A percentile compares a stretch with the other conserved stretches of the same genome.
These are phyloP conservation scores for Filobasidium uniguttulatum DNA, from an alignment of 1,284 basidiomycete genomes.

Conservation along the genomic window DNA sequence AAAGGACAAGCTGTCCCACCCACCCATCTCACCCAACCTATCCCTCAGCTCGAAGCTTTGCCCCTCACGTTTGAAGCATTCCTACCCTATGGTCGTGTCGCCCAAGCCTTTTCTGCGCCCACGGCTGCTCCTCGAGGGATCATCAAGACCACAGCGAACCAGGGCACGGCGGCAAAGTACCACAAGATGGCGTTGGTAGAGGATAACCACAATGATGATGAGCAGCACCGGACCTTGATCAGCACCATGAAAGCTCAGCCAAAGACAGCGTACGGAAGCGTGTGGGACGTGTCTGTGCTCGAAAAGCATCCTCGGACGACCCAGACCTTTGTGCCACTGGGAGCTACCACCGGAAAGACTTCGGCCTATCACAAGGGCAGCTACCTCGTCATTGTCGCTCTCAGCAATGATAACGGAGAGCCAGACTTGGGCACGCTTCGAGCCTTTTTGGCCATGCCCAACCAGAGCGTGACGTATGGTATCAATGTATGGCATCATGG, in stretches of 20 bases:
- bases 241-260: constrained; percentile 57
- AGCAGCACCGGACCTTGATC: constrained; percentile 43
- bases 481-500: constrained; percentile 60
- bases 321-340: constrained; percentile 67
- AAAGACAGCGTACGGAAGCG: constrained; percentile 40
- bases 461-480: constrained; percentile 72
- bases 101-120: constrained; percentile 50
- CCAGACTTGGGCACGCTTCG: constrained; percentile 60
- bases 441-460: constrained; percentile 62
- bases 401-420: constrained; percentile 54
- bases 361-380: constrained; percentile 37
- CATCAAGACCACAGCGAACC: constrained; percentile 64
- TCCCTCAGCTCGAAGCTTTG: constrained; percentile 40
- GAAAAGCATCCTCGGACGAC: constrained; percentile 45
- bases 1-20: constrained; percentile 17
- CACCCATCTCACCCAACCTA: constrained; percentile 7
- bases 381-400: constrained; percentile 71
- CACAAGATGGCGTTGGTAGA: constrained; percentile 62
- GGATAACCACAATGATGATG: constrained; percentile 47
- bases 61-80: constrained; percentile 74
- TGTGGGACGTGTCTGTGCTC: constrained; percentile 36
- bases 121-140: constrained; percentile 40
- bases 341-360: constrained; percentile 24
- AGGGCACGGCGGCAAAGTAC: constrained; percentile 75
- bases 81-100: constrained; percentile 67